Evolutionary conservation across 306 rosid species (phyloP), one percentile per base, ranked within the genome.

Genomic region (Hippophae tibetana): DNA sequence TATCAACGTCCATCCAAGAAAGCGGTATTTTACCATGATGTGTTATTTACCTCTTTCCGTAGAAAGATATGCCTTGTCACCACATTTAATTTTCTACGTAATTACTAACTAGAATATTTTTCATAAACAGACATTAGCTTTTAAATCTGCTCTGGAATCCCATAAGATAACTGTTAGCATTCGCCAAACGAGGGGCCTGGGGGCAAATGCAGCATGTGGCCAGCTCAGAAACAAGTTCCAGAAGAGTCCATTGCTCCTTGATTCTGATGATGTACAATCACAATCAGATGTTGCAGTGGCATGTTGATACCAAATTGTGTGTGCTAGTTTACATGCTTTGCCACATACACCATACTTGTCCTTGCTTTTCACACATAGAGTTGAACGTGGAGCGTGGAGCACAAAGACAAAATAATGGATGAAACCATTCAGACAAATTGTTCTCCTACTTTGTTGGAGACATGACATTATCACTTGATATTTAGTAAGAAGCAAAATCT

Each of bases 171-270:
- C 95, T 9, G 89, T 79, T 41, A 92, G 88, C 13, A 64, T 78
- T 13, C 92, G 98, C 38, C 93, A 88, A 85, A 92, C 96, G 42
- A 78, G 98, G 76, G 98, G 98, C 56, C 55, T 87, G 65, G 98
- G 88, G 43, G 98, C 98, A 58, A 89, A 86, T 76, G 98, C 98
- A 42, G 98, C 98, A 56, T 92, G 98, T 73, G 98, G 98, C 56
- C 98, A 92, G 82, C 82, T 92, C 48, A 80, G 98, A 47, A 92
- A 92, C 77, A 69, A 78, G 47, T 92, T 85, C 65, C 96, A 87
- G 74, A 92, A 80, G 81, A 75, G 65, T 58, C 98, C 98, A 65
- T 73, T 92, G 76, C 79, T 62, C 50, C 23, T 68, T 6, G 82
- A 85, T 1, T 67, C 79, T 3, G 94, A 83, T 56, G 54, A 59